Conservation (phyloP, 805 yeast genomes). For the Lachancea quebecensis region DNA sequence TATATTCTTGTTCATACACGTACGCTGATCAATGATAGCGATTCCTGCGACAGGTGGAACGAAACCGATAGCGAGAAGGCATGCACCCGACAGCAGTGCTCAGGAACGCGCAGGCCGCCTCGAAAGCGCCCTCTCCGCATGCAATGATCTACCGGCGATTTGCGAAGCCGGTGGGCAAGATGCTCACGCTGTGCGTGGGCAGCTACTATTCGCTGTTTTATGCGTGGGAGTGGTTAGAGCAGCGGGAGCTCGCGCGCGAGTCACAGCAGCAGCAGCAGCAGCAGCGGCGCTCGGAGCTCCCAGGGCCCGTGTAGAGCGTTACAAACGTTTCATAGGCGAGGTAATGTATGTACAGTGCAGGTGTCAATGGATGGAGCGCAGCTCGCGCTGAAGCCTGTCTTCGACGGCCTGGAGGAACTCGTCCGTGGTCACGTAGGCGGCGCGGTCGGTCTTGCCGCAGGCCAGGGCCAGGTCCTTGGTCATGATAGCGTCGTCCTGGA, state of each 20-base stretch:
- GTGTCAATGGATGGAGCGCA: slow-evolving; percentile 20
- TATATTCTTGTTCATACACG: no score
- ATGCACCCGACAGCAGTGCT: background rate
- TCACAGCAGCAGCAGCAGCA: background rate
- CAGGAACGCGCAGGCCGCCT: background rate
- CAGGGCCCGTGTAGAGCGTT: background rate
- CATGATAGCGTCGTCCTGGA: slow-evolving; percentile 68
- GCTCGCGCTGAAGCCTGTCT: slow-evolving; percentile 39
- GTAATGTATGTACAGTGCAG: background rate
- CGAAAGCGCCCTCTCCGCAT: slow-evolving; percentile 16
- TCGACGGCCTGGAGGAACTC: slow-evolving; percentile 77
- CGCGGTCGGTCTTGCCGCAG: slow-evolving; percentile 53
- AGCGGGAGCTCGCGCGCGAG: slow-evolving; percentile 12
- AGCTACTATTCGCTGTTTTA: slow-evolving; percentile 42
- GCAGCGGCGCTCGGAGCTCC: background rate
- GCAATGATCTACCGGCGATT: slow-evolving; percentile 39
- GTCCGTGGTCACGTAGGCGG: slow-evolving; percentile 61
- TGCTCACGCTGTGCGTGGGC: slow-evolving; percentile 37
- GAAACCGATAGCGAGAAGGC: background rate
- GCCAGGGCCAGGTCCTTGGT: slow-evolving; percentile 78
- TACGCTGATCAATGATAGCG: no score
- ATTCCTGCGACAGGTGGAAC: no score
- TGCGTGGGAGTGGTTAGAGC: slow-evolving; percentile 39
- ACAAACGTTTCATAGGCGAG: no score
- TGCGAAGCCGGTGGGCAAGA: slow-evolving; percentile 41